Percentiles rank a stretch among this genome's conserved stretches.
phyloP scores from a whole-genome alignment of 345 rosid genomes.

The Anastatica hierochuntica region DNA sequence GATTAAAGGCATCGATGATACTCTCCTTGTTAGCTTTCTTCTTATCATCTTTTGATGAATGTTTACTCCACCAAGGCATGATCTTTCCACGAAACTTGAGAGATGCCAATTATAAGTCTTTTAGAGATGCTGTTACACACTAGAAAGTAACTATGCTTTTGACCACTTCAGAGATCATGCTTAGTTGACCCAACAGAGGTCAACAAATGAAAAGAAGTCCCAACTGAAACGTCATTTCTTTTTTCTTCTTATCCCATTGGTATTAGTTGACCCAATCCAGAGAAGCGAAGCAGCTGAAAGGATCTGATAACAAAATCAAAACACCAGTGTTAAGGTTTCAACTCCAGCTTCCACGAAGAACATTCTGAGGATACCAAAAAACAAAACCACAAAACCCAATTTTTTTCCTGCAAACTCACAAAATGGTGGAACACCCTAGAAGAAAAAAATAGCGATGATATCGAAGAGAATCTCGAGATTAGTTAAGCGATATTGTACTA shows the following conservation, averaged over 20 bases:
- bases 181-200: constrained; percentile 25
- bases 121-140: constrained; percentile 1
- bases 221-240: not conserved
- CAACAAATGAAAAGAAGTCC: constrained; percentile 6
- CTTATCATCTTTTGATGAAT: constrained; percentile 63
- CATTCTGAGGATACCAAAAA: not conserved
- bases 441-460: not conserved
- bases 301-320: constrained; percentile 18
- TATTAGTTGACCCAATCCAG: constrained; percentile 15
- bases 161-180: constrained; percentile 20
- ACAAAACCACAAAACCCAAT: not conserved
- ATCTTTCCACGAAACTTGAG: constrained; percentile 7
- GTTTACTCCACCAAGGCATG: constrained; percentile 64
- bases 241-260: constrained; percentile 11
- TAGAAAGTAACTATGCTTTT: constrained; percentile 12
- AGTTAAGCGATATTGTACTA: too few species aligned
- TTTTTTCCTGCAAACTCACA: not conserved
- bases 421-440: not conserved
- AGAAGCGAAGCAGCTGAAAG: constrained; percentile 18
- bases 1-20: constrained; percentile 49
- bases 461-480: constrained; percentile 2
- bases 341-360: not conserved
- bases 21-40: constrained; percentile 71
- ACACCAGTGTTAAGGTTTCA: constrained; percentile 16
- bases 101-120: constrained; percentile 17